phyloP scores from a whole-genome alignment of 2,329 filamentous ascomycete genomes.

The Stagonosporopsis tanaceti region DNA sequence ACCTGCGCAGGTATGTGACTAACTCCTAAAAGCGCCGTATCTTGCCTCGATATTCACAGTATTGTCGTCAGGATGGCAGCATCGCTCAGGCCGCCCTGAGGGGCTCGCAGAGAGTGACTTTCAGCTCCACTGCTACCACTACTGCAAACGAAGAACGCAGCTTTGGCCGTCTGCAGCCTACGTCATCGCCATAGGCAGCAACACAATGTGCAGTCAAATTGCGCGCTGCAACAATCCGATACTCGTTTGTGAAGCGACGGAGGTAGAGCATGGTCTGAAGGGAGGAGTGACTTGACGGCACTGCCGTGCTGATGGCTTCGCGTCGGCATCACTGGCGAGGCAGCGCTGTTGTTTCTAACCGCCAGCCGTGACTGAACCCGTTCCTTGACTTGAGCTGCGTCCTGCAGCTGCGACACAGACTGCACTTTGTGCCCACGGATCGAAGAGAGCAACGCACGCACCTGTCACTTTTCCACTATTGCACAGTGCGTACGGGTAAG shows the following conservation, averaged over 20 bases:
- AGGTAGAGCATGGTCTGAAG: not conserved
- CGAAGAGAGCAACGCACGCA: slow-evolving; percentile 1
- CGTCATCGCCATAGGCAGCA: not conserved
- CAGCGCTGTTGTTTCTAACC: slow-evolving; percentile 2
- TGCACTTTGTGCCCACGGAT: slow-evolving; percentile 2
- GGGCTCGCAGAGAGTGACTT: not conserved
- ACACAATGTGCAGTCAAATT: not conserved
- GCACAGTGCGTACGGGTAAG: slow-evolving; percentile 4
- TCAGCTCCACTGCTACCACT: slow-evolving; percentile 1
- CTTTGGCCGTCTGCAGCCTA: not conserved
- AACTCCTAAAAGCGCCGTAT: not conserved
- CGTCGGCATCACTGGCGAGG: slow-evolving; percentile 1
- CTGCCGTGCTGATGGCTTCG: not conserved
- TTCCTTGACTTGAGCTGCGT: slow-evolving; percentile 11
- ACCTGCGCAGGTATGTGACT: slow-evolving; percentile 20
- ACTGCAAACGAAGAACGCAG: not conserved
- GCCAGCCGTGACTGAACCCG: slow-evolving; percentile 11
- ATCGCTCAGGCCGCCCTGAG: slow-evolving; percentile 15
- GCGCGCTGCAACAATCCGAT: not conserved
- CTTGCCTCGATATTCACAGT: slow-evolving; percentile 17
- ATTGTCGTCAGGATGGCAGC: slow-evolving; percentile 15
- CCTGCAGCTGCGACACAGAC: slow-evolving; percentile 3
- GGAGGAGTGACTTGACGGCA: slow-evolving; percentile 1
- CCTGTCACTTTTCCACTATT: not conserved
- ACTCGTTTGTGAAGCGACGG: not conserved